Evolutionary conservation across 345 rosid genomes (phyloP), one percentile per base, ranked within the genome.

Genomic region (Hibiscus trionum): DNA sequence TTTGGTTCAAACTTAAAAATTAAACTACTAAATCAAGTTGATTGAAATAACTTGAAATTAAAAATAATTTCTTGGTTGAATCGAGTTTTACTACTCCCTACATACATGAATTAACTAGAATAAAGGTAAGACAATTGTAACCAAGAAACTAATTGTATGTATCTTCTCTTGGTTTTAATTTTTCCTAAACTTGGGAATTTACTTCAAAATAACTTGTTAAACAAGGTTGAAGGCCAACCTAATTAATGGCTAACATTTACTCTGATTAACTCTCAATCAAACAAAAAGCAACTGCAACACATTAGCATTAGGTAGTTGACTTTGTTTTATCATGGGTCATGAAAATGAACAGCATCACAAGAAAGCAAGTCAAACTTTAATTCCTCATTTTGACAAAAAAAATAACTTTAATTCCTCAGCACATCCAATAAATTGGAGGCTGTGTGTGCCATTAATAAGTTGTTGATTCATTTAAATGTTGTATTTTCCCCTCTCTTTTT

Each of bases 281-380:
- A 47, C 42, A 71, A 52, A 47, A 21, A 29, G 66, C 55, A 10
- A 64, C 16, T 33, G 55, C 19, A 24, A 46, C 37, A 17, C 57
- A 56, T 8, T 56, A 24, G 60, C 12, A 56, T 56, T 46, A 72
- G 71, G 65, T 57, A 62, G 82, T 82, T 84, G 84, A 80, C 88
- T 76, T 73, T 71, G 4, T 31, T 58, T 21, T 15, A 60, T 31
- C 8, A 55, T 27, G 27, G 56, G 24, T 67, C 59, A 67, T 67
- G 56, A 74, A 56, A 56, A 62, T 68, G 63, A 82, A 72, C 71
- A 72, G 50, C 50, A 42, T 79, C 80, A 78, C 77, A 78, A 72
- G 81, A 78, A 63, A 59, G 61, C 46, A 67, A 76, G 82, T 84
- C 90, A 76, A 83, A 75, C 77, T 80, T 82, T 74, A 73, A 85